Evolutionary conservation across 192 early-diverging fungal species (phyloP), one percentile per base, ranked within the genome.

Genomic region (Spinellus fusiger): DNA sequence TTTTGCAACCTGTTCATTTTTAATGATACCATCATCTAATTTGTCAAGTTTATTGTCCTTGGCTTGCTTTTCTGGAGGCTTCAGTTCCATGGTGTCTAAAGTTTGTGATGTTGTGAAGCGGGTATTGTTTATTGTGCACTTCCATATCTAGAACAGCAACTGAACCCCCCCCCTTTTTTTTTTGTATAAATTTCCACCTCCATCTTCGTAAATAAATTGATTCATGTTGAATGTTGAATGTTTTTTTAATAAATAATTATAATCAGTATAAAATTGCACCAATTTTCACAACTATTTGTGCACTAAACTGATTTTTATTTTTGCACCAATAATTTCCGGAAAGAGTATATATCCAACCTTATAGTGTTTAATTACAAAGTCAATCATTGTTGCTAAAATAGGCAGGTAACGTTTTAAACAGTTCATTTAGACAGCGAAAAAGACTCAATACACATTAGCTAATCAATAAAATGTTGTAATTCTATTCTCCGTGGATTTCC

Each of bases 221-320:
- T 51, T 25, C 49, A 51, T 51, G 26, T 51, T 51, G 13, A 44
- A 44, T 44, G 40, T 44, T 44, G 40, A 44, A 44, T 44, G 40
- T 44, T 44, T 44, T 44, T 44, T 44, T 3, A 44, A 44, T n/a
- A 44, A 44, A 44, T n/a, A 44, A 44, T 44, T 18, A 44, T n/a
- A n/a, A n/a, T n/a, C n/a, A n/a, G n/a, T n/a, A n/a, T n/a, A n/a
- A n/a, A n/a, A n/a, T n/a, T n/a, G n/a, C n/a, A n/a, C n/a, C n/a
- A n/a, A n/a, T n/a, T n/a, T n/a, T n/a, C n/a, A n/a, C n/a, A n/a
- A n/a, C n/a, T n/a, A n/a, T n/a, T n/a, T n/a, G n/a, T n/a, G n/a
- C n/a, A n/a, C n/a, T n/a, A n/a, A n/a, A n/a, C n/a, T n/a, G n/a
- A n/a, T n/a, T n/a, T n/a, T n/a, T n/a, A n/a, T n/a, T n/a, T n/a